Base-by-base conservation (phyloP, 1,284 basidiomycete species). In the Cryptococcus sp. region DNA sequence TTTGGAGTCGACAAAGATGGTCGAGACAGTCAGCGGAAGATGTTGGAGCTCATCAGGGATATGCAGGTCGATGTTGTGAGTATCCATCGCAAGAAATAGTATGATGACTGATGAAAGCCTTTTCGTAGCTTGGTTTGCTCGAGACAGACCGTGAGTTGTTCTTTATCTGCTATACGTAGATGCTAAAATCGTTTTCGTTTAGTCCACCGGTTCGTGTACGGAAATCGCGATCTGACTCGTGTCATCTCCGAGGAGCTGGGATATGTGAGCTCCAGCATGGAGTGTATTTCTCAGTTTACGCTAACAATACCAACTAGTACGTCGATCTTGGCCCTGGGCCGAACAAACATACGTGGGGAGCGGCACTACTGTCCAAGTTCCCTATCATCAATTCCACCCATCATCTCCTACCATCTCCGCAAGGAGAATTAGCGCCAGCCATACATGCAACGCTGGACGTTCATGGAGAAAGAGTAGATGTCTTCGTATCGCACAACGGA, bases 291-390 rank as follows among this genome's bases (percentile, higher is more conserved):
- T 20, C 4, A 50, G 44, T 16, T 49, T 25, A 46, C 38, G 44
- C 25, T 43, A 17, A 29, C 39, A 15, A 51, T 5, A 1, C n/a
- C 13, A 0, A 5, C 19, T 49, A 70, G 65, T 81, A 82, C 48
- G 78, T 81, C 37, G 81, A 82, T 64, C 73, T 93, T 16, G 93
- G 93, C 5, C 93, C 93, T 3, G 90, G 91, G 20, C 90, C 91
- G 0, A 91, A 90, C 74, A 81, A 87, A 63, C 91, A 95, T 73
- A 97, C 93, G 0, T 97, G 93, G 93, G 92, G 92, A 50, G 89
- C 88, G 34, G 86, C 83, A 5, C 80, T 94, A 3, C 79, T 94
- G 5, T 91, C 89, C 10, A 93, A 93, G 85, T 96, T 92, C 79
- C 93, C 93, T 0, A 96, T 97, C 74, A 82, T 96, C 68, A 88